phyloP scores from a whole-genome alignment of 192 early-diverging fungal genomes.

The Entophlyctis helioformis region DNA sequence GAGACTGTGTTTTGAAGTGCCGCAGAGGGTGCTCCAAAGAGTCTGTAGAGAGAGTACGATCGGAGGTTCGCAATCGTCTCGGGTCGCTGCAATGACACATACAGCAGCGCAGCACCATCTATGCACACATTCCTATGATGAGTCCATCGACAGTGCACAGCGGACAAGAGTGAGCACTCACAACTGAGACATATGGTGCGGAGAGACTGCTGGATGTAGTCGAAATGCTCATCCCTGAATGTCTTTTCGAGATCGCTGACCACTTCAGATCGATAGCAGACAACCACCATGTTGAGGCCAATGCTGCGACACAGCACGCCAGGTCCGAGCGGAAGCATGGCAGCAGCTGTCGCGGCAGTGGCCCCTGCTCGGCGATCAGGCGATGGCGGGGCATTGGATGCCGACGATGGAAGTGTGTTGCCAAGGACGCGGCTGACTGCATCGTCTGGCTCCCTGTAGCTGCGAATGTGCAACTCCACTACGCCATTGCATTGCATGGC shows the following conservation, averaged over 20 bases:
- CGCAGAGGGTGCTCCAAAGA: slow-evolving; percentile 23
- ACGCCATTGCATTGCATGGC: too few relatives aligned
- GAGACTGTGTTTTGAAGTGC: neutral
- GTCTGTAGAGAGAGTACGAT: slow-evolving; percentile 68
- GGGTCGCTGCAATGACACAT: slow-evolving; percentile 71
- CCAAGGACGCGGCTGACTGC: too few relatives aligned
- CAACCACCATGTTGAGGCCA: neutral
- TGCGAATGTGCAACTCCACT: too few relatives aligned
- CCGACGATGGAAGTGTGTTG: too few relatives aligned
- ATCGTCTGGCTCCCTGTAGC: slow-evolving; percentile 1
- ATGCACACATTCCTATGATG: too few relatives aligned
- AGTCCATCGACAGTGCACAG: too few relatives aligned
- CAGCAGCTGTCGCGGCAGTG: neutral
- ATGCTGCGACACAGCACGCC: neutral
- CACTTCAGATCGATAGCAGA: slow-evolving; percentile 36
- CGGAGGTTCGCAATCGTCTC: slow-evolving; percentile 65
- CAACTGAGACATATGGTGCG: slow-evolving; percentile 85
- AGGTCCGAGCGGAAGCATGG: neutral
- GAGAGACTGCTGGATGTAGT: slow-evolving; percentile 87
- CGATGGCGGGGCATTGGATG: neutral
- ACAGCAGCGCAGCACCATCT: slow-evolving; percentile 86
- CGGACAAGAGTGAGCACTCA: slow-evolving; percentile 10
- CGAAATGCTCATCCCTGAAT: slow-evolving; percentile 86
- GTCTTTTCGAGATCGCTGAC: slow-evolving; percentile 63
- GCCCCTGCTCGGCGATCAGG: neutral